Conservation (phyloP, 257 asterid genomes). For the Nicotiana knightiana region DNA sequence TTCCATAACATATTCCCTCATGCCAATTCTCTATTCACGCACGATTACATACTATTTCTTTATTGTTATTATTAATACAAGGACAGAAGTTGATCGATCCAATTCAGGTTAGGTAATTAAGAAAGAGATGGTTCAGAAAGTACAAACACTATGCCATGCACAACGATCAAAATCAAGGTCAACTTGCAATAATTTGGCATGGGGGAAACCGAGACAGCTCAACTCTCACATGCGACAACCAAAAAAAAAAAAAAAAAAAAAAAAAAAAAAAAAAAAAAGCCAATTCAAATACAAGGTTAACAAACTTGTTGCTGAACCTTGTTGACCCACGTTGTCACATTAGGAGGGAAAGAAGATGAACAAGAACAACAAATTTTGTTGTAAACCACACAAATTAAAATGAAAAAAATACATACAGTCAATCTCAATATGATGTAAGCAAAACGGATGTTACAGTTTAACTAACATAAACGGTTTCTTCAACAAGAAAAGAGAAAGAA, state of each 20-base stretch:
- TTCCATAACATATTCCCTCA: neutral
- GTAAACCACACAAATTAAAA: neutral
- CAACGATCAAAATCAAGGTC: constrained; percentile 8
- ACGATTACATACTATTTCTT: neutral
- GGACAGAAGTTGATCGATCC: neutral
- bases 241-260: neutral
- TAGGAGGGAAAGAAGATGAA: neutral
- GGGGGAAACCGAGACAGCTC: neutral
- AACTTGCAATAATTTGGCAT: constrained; percentile 1
- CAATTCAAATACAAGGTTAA: neutral
- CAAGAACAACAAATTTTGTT: neutral
- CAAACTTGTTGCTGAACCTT: neutral
- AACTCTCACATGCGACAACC: constrained; percentile 12
- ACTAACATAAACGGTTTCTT: constrained; percentile 1
- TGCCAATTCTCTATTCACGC: neutral
- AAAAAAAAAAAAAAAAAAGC: neutral
- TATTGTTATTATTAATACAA: no score
- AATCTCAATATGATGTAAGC: neutral
- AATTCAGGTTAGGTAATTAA: neutral
- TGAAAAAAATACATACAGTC: neutral
- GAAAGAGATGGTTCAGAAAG: neutral
- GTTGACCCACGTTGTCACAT: neutral
- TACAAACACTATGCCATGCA: neutral
- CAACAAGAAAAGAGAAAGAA: neutral
- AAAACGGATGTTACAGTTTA: neutral